These are phyloP conservation scores for Kregervanrija fluxuum DNA, from an alignment of 805 yeast species.

Conservation along the genomic window DNA sequence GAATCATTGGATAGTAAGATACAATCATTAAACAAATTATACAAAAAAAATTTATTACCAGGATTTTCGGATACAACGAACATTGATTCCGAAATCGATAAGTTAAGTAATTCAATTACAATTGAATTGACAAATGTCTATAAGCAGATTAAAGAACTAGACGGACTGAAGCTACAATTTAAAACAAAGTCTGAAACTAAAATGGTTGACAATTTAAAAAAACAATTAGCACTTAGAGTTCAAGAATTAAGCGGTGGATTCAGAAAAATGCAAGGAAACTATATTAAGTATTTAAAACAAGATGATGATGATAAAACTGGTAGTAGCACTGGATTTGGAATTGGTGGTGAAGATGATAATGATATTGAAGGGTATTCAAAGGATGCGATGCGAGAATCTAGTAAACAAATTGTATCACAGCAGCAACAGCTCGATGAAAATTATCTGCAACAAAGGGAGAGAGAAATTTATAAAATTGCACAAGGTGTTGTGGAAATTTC, in stretches of 20 bases:
- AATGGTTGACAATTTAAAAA: conserved; percentile 74
- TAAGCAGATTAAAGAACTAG: conserved; percentile 59
- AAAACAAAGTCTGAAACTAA: conserved; percentile 38
- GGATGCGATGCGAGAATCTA: conserved; percentile 38
- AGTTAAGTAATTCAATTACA: conserved; percentile 66
- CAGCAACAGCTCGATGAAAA: conserved; percentile 34
- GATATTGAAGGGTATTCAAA: conserved; percentile 43
- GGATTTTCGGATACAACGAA: conserved; percentile 75
- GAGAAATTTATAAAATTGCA: conserved; percentile 84
- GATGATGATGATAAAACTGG: conserved; percentile 40
- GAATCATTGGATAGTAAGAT: conserved; percentile 1
- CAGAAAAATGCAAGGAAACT: conserved; percentile 82
- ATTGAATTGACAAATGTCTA: conserved; percentile 74
- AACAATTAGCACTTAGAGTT: conserved; percentile 75
- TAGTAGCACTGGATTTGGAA: neutral
- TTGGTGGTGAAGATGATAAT: conserved; percentile 14
- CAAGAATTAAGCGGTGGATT: conserved; percentile 74
- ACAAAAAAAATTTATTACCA: conserved; percentile 78
- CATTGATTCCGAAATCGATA: conserved; percentile 75
- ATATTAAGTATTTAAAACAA: conserved; percentile 74
- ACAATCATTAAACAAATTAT: conserved; percentile 52
- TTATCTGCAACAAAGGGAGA: conserved; percentile 65
- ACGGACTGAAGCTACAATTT: conserved; percentile 30
- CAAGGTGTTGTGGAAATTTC: conserved; percentile 92
- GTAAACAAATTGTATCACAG: conserved; percentile 35